A percentile compares a stretch with the other conserved stretches of the same genome.
Conservation (phyloP, 1,284 basidiomycete genomes). For the Xerocomus alliaceus region DNA sequence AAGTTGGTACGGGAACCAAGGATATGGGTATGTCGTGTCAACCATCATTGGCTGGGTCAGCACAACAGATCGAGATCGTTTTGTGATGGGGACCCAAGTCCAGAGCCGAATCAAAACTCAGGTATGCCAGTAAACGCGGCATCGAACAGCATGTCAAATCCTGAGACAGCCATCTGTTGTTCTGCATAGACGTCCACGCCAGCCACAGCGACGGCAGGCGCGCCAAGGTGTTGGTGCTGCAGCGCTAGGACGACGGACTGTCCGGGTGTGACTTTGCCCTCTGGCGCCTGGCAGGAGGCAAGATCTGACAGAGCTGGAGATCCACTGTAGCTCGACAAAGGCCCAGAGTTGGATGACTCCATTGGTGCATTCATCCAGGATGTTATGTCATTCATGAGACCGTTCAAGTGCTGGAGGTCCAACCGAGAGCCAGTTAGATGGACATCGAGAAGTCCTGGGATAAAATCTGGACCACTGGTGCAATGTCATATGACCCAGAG, state of each 20-base stretch:
- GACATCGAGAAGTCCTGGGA: conserved; percentile 22
- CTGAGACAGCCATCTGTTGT: neutral
- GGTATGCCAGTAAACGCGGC: conserved; percentile 12
- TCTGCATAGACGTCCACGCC: conserved; percentile 12
- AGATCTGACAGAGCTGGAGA: conserved; percentile 52
- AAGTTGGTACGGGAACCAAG: too few relatives aligned
- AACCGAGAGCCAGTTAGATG: conserved; percentile 3
- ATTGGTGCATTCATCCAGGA: conserved; percentile 17
- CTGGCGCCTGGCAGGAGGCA: conserved; percentile 3
- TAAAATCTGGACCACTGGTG: conserved; percentile 39
- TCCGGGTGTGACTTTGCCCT: conserved; percentile 5
- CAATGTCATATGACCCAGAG: conserved; percentile 33
- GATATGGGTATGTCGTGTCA: too few relatives aligned
- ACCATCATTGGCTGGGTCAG: too few relatives aligned
- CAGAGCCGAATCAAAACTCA: neutral
- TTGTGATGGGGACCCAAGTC: too few relatives aligned
- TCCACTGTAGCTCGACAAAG: conserved; percentile 53
- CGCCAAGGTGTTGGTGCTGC: conserved; percentile 8
- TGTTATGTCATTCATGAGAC: conserved; percentile 8
- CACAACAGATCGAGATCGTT: too few relatives aligned
- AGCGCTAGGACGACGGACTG: neutral
- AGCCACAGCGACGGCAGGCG: conserved; percentile 14
- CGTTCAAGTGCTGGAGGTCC: conserved; percentile 14
- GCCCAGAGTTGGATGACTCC: conserved; percentile 39
- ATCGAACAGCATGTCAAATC: conserved; percentile 34